phyloP scores from a whole-genome alignment of 2,329 filamentous ascomycete species.

The Colletotrichum gloeosporioides region DNA sequence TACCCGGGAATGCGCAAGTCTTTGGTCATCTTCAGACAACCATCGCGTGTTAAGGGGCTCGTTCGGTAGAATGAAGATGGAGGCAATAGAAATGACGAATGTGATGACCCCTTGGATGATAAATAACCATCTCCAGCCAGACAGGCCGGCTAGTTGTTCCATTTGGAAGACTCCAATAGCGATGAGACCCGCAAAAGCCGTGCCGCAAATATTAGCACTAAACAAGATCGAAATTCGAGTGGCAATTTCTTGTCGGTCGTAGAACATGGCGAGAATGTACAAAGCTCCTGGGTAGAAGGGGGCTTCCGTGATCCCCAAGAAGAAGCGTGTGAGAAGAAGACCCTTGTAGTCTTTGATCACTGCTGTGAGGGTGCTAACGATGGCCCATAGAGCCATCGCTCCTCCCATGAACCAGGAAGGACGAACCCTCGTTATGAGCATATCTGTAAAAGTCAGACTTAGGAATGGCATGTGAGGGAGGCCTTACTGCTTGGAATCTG shows the following conservation, averaged over 20 bases:
- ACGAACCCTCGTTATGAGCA: conserved; percentile 12
- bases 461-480: neutral
- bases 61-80: conserved; percentile 39
- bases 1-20: conserved; percentile 46
- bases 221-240: conserved; percentile 40
- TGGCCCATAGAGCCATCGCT: conserved; percentile 15
- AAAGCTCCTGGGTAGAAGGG: conserved; percentile 25
- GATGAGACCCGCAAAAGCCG: conserved; percentile 28
- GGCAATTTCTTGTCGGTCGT: conserved; percentile 42
- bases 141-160: conserved; percentile 45
- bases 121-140: conserved; percentile 55
- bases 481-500: conserved; percentile 33
- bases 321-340: conserved; percentile 37
- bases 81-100: conserved; percentile 30
- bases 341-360: conserved; percentile 33
- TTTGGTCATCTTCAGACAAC: conserved; percentile 39
- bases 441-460: neutral
- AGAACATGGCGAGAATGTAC: conserved; percentile 36
- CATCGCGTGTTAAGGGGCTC: conserved; percentile 40
- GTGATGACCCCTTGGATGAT: conserved; percentile 43
- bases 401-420: conserved; percentile 8
- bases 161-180: conserved; percentile 35
- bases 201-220: conserved; percentile 30
- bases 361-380: conserved; percentile 29
- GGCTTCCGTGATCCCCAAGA: conserved; percentile 39